Evolutionary conservation across 305 asterid genomes (phyloP), one percentile per base, ranked within the genome.

Genomic region (Andrographis paniculata): DNA sequence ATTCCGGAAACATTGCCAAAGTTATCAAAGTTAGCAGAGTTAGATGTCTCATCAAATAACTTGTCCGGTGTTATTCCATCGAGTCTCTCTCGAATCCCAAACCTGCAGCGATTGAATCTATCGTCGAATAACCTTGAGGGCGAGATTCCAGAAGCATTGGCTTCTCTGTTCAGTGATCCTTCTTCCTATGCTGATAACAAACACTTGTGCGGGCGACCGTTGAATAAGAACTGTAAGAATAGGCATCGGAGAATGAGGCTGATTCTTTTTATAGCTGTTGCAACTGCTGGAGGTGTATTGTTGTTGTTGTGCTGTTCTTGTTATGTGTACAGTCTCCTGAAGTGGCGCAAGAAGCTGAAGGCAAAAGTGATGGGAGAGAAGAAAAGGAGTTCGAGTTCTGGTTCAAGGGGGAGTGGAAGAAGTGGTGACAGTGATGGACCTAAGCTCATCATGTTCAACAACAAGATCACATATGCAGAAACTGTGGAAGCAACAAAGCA

Each of bases 401-500:
- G n/a, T n/a, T n/a, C n/a, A n/a, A n/a, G n/a, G n/a, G n/a, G n/a
- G n/a, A n/a, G n/a, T n/a, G 67, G 88, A 9, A 73, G 82, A 57
- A 75, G 84, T 30, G 87, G 84, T n/a, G 88, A 73, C 42, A 73
- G 70, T 52, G 84, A 80, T 0, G 75, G 62, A 10, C 87, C 79
- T 11, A 78, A 78, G 63, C 75, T 80, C 17, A 57, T 80, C 16
- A 65, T 80, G 79, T 80, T 80, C 69, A 77, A 70, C 56, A 70
- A 74, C 59, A 80, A 72, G 74, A 69, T 77, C 53, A 80, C 92
- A 7, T 76, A 73, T 41, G 72, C 84, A 17, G 92, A 80, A 46
- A 75, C 92, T 6, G 20, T 67, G 12, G 92, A 80, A 58, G 92
- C 92, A 17, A 80, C 92, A 0, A 69, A 83, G 55, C 86, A 80